These are phyloP conservation scores for Podospora australis DNA, from an alignment of 495 filamentous ascomycete genomes.

Conservation along the genomic window DNA sequence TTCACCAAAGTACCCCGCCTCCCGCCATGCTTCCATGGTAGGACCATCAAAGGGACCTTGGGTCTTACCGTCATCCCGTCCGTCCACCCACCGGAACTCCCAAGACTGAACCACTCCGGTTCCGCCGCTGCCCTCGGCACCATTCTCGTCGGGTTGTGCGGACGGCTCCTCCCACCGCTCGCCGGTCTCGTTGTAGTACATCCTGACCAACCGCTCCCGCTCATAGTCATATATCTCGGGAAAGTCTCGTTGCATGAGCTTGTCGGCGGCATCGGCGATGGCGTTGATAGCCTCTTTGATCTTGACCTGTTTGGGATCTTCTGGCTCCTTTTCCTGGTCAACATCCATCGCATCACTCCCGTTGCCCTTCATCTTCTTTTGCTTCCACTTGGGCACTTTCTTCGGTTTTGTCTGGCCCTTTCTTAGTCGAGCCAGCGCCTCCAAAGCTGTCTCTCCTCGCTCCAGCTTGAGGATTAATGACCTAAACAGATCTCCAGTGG, in stretches of 20 bases:
- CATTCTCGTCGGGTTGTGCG: constrained; percentile 16
- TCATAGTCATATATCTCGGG: constrained; percentile 85
- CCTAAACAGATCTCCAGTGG: constrained; percentile 67
- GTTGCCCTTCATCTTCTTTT: constrained; percentile 37
- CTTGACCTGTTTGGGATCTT: constrained; percentile 64
- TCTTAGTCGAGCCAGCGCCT: constrained; percentile 77
- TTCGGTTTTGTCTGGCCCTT: constrained; percentile 60
- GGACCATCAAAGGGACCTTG: constrained; percentile 82
- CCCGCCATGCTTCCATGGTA: constrained; percentile 83
- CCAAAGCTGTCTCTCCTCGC: constrained; percentile 78
- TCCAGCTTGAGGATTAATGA: constrained; percentile 67
- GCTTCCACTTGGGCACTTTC: constrained; percentile 56
- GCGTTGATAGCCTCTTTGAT: constrained; percentile 68
- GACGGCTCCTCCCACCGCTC: constrained; percentile 75
- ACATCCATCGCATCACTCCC: constrained; percentile 54
- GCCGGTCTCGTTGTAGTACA: constrained; percentile 80
- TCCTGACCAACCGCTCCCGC: constrained; percentile 74
- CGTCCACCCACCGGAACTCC: constrained; percentile 90
- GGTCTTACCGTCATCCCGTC: constrained; percentile 66
- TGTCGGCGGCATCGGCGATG: constrained; percentile 84
- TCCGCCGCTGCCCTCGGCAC: constrained; percentile 1
- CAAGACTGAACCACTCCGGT: constrained; percentile 50
- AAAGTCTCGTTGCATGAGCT: constrained; percentile 71
- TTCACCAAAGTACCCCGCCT: constrained; percentile 89
- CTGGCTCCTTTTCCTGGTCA: constrained; percentile 44